Evolutionary conservation across 2,329 filamentous ascomycete species (phyloP), one percentile per base, ranked within the genome.

Genomic region (Penicillium sp.): DNA sequence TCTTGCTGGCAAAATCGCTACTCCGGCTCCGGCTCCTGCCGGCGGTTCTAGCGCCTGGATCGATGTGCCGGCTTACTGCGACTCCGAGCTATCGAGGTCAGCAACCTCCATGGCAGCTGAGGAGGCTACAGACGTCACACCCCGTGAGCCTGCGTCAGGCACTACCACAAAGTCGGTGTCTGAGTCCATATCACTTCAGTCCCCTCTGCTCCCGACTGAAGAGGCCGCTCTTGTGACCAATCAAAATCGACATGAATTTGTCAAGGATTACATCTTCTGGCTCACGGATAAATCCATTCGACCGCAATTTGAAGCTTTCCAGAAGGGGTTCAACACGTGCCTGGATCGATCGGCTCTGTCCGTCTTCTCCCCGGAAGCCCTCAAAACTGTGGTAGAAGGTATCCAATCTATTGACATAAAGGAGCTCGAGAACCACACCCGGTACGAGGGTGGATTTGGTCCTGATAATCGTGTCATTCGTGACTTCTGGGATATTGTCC

Each of bases 401-500:
- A 81, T 87, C 2, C 88, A 90, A 64, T 83, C 88, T 33, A 92
- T 97, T 61, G 88, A 95, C 67, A 81, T 96, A 5, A 67, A 80
- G 0, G 88, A 89, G 60, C 83, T 97, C 9, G 84, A 88, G 60
- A 80, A 81, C 3, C 84, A 87, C 56, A 80, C 90, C 0, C 85
- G 86, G 16, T 97, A 97, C 72, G 89, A 94, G 43, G 80, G 81
- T 36, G 90, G 89, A 14, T 97, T 90, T 80, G 83, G 87, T 43
- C 78, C 85, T 0, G 79, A 78, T 0, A 87, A 94, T 61, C 84
- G 79, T 14, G 84, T 88, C 1, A 85, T 99, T 40, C 77, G 79
- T 25, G 84, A 89, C 63, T 97, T 99, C 71, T 99, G 94, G 94
- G 80, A 80, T 12, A 82, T 97, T 8, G 88, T 96, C 71, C 35